Evolutionary conservation across 176 grass and related monocot species (phyloP).

Genomic region (Aegilops tauschii): DNA sequence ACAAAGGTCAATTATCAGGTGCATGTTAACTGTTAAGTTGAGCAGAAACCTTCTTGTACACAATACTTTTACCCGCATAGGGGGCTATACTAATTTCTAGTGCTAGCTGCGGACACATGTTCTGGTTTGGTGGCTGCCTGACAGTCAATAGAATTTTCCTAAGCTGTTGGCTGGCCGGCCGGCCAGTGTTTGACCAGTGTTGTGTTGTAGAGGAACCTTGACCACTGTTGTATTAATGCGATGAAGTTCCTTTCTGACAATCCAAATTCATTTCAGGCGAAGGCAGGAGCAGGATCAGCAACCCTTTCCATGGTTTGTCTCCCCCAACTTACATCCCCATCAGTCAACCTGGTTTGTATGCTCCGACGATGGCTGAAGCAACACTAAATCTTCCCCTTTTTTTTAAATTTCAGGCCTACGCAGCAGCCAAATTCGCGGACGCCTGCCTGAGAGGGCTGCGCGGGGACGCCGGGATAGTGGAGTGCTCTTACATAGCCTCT

Average conservation of each 20-base stretch:
- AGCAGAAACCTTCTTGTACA: neutral
- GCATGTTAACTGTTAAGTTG: neutral
- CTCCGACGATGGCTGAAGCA: neutral
- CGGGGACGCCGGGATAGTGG: constrained; percentile 77
- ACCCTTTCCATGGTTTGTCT: constrained; percentile 85
- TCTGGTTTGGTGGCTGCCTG: neutral
- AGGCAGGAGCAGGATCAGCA: constrained; percentile 78
- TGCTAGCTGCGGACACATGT: neutral
- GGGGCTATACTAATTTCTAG: neutral
- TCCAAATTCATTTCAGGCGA: constrained; percentile 55
- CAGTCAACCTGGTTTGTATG: neutral
- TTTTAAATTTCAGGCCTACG: constrained; percentile 47
- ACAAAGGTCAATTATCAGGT: neutral
- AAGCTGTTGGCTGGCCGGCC: neutral
- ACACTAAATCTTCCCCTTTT: neutral
- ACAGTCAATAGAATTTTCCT: neutral
- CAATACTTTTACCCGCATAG: neutral
- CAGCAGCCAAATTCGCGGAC: constrained; percentile 78
- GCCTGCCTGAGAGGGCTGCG: constrained; percentile 69
- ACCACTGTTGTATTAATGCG: neutral
- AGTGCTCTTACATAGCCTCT: constrained; percentile 82
- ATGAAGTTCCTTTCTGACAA: neutral
- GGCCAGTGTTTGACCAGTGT: neutral
- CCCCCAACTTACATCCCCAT: neutral
- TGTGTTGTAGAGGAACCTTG: neutral